These are phyloP conservation scores for Austropuccinia psidii DNA, from an alignment of 1,284 basidiomycete species.

Conservation along the genomic window DNA sequence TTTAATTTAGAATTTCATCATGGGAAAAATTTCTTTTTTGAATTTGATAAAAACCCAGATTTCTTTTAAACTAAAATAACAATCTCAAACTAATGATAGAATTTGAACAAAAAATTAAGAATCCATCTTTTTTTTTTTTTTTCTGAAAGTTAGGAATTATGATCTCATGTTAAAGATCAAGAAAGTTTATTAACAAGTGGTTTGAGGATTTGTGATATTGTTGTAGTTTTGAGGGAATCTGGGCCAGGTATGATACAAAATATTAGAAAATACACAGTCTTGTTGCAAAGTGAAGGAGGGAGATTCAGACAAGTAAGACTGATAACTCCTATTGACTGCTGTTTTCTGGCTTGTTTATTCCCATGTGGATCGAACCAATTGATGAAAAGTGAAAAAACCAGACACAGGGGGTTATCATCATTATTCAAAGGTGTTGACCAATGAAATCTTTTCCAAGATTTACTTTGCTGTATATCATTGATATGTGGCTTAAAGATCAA, in stretches of 20 bases:
- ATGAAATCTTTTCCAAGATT: neutral
- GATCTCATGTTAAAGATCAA: neutral
- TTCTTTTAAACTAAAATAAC: neutral
- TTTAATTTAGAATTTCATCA: neutral
- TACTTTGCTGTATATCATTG: neutral
- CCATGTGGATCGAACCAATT: constrained; percentile 27
- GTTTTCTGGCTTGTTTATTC: neutral
- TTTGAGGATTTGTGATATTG: neutral
- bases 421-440: too few relatives aligned
- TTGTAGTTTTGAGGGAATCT: neutral
- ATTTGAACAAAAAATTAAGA: neutral
- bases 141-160: neutral
- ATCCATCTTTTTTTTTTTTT: too few relatives aligned
- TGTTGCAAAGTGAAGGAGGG: neutral
- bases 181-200: neutral
- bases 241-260: constrained; percentile 7
- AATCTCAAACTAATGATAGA: neutral
- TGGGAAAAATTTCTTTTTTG: neutral
- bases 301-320: neutral
- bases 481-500: too few relatives aligned
- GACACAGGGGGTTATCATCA: too few relatives aligned
- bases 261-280: neutral
- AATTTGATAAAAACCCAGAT: constrained; percentile 1
- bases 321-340: neutral
- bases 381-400: constrained; percentile 8